phyloP scores from a whole-genome alignment of 176 grass and related monocot genomes.

The Chloris gayana region DNA sequence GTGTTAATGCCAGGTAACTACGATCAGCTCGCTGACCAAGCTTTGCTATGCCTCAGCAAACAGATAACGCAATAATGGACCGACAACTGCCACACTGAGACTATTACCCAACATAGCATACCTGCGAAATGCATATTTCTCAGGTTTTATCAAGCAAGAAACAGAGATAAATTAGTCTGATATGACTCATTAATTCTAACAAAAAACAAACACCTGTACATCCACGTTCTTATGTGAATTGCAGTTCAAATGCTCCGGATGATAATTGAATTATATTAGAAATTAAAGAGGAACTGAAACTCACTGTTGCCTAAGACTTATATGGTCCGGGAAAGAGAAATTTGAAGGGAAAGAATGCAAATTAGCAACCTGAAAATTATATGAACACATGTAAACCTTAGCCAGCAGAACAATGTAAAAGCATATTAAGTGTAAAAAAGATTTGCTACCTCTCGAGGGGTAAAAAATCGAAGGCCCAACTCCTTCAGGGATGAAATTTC shows the following conservation, averaged over 20 bases:
- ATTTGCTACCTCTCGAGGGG: conserved; percentile 68
- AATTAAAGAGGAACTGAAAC: conserved; percentile 29
- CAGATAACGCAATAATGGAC: conserved; percentile 72
- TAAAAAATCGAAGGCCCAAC: conserved; percentile 75
- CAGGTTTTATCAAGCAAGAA: background rate
- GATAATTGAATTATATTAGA: conserved; percentile 31
- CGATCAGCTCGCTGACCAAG: conserved; percentile 8
- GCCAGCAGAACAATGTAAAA: background rate
- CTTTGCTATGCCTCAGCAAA: conserved; percentile 55
- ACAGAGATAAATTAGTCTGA: background rate
- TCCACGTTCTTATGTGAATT: conserved; percentile 17
- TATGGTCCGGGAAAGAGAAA: conserved; percentile 69
- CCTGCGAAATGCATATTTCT: conserved; percentile 50
- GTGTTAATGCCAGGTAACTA: conserved; percentile 17
- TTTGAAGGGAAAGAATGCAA: conserved; percentile 84
- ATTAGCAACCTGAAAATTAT: conserved; percentile 87
- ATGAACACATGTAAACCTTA: conserved; percentile 30
- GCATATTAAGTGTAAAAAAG: conserved; percentile 23
- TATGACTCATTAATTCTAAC: conserved; percentile 11
- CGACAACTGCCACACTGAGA: conserved; percentile 82
- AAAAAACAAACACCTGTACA: background rate
- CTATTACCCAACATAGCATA: conserved; percentile 96
- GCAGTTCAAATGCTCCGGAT: background rate
- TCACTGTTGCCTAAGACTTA: conserved; percentile 81
- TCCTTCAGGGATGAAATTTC: conserved; percentile 66